phyloP scores from a whole-genome alignment of 371 early-diverging fungal genomes.

The Aphelidium insulamus region DNA sequence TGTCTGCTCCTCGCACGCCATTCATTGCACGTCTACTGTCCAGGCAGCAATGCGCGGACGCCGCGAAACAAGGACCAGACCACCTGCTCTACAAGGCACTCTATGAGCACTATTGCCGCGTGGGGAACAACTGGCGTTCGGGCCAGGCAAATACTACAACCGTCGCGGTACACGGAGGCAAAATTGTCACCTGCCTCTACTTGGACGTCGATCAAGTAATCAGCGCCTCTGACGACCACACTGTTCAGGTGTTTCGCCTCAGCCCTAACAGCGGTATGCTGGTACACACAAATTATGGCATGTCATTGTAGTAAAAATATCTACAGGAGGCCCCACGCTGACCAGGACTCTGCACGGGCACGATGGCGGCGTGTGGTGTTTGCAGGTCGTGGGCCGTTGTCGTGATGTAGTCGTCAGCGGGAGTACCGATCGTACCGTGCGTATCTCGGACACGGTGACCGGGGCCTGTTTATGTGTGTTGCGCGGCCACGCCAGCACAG shows the following conservation, averaged over 20 bases:
- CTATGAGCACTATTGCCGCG: conserved; percentile 42
- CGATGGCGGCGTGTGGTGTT: conserved; percentile 96
- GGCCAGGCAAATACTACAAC: conserved; percentile 42
- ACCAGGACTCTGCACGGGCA: conserved; percentile 60
- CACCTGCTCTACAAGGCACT: conserved; percentile 44
- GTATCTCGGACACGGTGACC: conserved; percentile 83
- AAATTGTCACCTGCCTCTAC: conserved; percentile 84
- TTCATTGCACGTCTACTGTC: conserved; percentile 3
- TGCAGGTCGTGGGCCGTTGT: conserved; percentile 72
- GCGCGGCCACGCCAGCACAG: conserved; percentile 84
- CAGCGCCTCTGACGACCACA: conserved; percentile 67
- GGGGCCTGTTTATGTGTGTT: conserved; percentile 72
- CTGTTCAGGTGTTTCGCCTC: conserved; percentile 73
- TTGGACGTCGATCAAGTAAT: conserved; percentile 81
- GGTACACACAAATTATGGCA: too few relatives aligned
- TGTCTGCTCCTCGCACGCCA: too few relatives aligned
- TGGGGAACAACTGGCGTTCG: conserved; percentile 58
- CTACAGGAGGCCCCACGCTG: too few relatives aligned
- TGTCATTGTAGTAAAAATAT: too few relatives aligned
- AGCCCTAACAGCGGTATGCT: too few relatives aligned
- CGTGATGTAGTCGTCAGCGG: conserved; percentile 80
- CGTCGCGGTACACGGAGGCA: conserved; percentile 50
- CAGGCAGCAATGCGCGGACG: conserved; percentile 7
- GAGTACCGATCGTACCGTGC: conserved; percentile 89
- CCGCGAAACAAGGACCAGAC: conserved; percentile 7